Evolutionary conservation across 768 basidiomycete genomes (phyloP).

Genomic region (Russula ochroleuca): DNA sequence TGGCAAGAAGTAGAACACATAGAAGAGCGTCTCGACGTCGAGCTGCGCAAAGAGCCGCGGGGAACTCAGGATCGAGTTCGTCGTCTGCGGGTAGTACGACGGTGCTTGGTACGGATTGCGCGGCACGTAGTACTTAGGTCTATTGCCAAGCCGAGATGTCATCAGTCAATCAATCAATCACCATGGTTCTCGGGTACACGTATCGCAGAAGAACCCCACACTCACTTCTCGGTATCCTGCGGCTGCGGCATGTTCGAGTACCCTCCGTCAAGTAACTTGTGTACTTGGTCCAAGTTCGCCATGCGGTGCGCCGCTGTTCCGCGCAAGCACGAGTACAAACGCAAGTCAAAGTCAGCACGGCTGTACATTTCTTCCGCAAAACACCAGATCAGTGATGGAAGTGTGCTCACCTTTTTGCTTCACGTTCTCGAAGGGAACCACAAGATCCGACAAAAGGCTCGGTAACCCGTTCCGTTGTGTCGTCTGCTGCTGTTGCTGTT

Average conservation of each 20-base stretch:
- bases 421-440: slow-evolving; percentile 90
- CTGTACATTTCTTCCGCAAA: background rate
- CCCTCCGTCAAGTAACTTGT: slow-evolving; percentile 91
- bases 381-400: background rate
- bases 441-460: slow-evolving; percentile 85
- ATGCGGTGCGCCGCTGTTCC: slow-evolving; percentile 64
- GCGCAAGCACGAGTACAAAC: background rate
- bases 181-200: background rate
- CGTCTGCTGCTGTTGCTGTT: slow-evolving; percentile 40
- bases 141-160: slow-evolving; percentile 35
- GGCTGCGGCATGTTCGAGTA: slow-evolving; percentile 87
- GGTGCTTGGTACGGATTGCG: slow-evolving; percentile 90
- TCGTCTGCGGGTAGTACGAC: slow-evolving; percentile 88
- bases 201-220: slow-evolving; percentile 15
- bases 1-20: slow-evolving; percentile 96
- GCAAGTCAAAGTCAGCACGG: slow-evolving; percentile 7
- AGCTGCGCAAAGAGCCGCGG: slow-evolving; percentile 83
- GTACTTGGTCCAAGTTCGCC: slow-evolving; percentile 83
- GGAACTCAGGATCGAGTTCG: slow-evolving; percentile 73
- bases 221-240: slow-evolving; percentile 89
- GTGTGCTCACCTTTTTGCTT: slow-evolving; percentile 82
- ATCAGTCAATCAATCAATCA: slow-evolving; percentile 2
- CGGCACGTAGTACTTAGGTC: slow-evolving; percentile 96
- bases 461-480: slow-evolving; percentile 51
- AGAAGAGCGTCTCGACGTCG: slow-evolving; percentile 96